A percentile compares a stretch with the other conserved stretches of the same genome.
Evolutionary conservation across 2,329 filamentous ascomycete species (phyloP).

Genomic region (Penicillium digitatum): DNA sequence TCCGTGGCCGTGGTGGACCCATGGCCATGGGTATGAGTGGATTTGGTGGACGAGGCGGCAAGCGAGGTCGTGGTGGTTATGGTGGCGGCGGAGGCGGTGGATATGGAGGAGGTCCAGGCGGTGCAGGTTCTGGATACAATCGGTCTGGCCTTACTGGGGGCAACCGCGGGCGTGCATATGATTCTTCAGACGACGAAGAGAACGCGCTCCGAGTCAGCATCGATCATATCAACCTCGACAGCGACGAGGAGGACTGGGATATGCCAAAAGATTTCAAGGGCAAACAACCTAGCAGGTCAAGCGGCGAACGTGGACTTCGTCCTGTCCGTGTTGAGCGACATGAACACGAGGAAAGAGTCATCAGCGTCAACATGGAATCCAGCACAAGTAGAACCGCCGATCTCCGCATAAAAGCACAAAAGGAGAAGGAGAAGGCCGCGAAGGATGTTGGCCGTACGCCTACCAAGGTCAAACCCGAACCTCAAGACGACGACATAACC

Average conservation of each 20-base stretch:
- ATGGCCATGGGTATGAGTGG: slow-evolving; percentile 28
- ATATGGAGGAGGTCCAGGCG: slow-evolving; percentile 28
- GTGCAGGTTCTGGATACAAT: slow-evolving; percentile 25
- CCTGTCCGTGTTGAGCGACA: slow-evolving; percentile 56
- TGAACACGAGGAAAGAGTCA: slow-evolving; percentile 52
- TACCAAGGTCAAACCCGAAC: slow-evolving; percentile 50
- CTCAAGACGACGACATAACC: slow-evolving; percentile 45
- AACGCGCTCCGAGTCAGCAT: slow-evolving; percentile 51
- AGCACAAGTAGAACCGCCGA: slow-evolving; percentile 46
- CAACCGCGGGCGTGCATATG: slow-evolving; percentile 21
- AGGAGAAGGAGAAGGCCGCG: slow-evolving; percentile 31
- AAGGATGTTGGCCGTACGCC: slow-evolving; percentile 31
- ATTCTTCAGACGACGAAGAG: slow-evolving; percentile 45
- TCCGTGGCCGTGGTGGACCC: slow-evolving; percentile 31
- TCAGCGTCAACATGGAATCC: slow-evolving; percentile 54
- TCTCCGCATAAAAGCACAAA: slow-evolving; percentile 33
- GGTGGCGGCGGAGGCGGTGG: slow-evolving; percentile 25
- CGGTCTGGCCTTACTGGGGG: slow-evolving; percentile 28
- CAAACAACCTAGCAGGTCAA: slow-evolving; percentile 29
- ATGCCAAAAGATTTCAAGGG: slow-evolving; percentile 29
- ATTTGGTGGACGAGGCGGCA: slow-evolving; percentile 23
- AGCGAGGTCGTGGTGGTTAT: slow-evolving; percentile 24
- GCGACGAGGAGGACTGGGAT: slow-evolving; percentile 46
- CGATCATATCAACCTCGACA: slow-evolving; percentile 55
- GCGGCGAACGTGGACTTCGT: slow-evolving; percentile 34